Conservation (phyloP, 2,329 filamentous ascomycete genomes). For the Peltaster fructicola region DNA sequence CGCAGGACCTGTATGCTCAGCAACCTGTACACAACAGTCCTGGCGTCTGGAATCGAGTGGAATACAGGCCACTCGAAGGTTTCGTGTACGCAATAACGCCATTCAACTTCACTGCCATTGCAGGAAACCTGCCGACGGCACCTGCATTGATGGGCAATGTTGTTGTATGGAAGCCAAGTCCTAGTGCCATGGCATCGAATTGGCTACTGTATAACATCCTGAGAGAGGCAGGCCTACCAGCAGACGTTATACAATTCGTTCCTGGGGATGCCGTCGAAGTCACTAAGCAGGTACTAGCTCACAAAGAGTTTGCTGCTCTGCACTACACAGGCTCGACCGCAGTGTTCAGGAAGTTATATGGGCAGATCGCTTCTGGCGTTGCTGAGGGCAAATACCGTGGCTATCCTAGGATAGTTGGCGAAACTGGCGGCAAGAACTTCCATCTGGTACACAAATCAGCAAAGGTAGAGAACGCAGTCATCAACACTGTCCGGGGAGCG, state of each 20-base stretch:
- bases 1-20: slow-evolving; percentile 70
- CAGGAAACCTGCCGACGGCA: slow-evolving; percentile 63
- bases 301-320: slow-evolving; percentile 65
- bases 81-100: slow-evolving; percentile 88
- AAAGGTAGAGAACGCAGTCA: slow-evolving; percentile 57
- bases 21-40: slow-evolving; percentile 69
- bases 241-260: slow-evolving; percentile 78
- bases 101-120: slow-evolving; percentile 94
- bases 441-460: slow-evolving; percentile 62
- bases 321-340: slow-evolving; percentile 86
- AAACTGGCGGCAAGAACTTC: slow-evolving; percentile 88
- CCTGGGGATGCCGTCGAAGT: slow-evolving; percentile 72
- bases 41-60: slow-evolving; percentile 78
- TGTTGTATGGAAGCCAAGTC: slow-evolving; percentile 86
- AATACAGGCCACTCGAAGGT: slow-evolving; percentile 76
- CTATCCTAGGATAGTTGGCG: slow-evolving; percentile 74
- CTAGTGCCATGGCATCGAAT: slow-evolving; percentile 66
- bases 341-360: slow-evolving; percentile 76
- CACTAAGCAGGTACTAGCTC: slow-evolving; percentile 55
- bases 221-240: slow-evolving; percentile 75
- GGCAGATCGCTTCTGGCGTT: slow-evolving; percentile 63
- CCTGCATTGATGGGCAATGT: slow-evolving; percentile 85
- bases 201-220: slow-evolving; percentile 80
- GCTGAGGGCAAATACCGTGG: slow-evolving; percentile 62
- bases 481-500: slow-evolving; percentile 66